Evolutionary conservation across 345 rosid genomes (phyloP).

Genomic region (Corchorus capsularis): DNA sequence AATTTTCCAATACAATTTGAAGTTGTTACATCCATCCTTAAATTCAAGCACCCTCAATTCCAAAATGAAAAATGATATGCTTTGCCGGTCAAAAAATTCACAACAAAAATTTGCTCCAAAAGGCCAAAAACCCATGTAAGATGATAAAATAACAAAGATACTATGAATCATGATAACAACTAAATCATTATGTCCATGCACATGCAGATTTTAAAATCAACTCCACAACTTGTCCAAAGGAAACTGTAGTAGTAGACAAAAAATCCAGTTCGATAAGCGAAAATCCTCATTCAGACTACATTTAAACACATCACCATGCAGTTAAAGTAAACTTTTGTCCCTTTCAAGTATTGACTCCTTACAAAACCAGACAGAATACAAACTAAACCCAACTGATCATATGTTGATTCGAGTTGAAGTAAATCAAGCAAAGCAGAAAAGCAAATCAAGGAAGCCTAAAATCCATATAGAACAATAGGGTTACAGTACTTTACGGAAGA

Average conservation of each 20-base stretch:
- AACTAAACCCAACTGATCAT: not conserved
- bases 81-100: not conserved
- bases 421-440: not conserved
- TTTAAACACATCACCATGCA: not conserved
- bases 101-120: not conserved
- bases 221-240: not conserved
- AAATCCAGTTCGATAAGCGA: not conserved
- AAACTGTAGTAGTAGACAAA: not conserved
- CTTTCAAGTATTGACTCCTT: not conserved
- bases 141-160: not conserved
- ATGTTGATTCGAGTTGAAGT: not conserved
- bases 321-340: not conserved
- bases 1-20: not conserved
- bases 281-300: not conserved
- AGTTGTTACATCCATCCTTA: not conserved
- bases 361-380: not conserved
- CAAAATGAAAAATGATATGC: not conserved
- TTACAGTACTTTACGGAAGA: not conserved
- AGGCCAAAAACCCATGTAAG: not conserved
- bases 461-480: not conserved
- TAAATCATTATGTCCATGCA: not conserved
- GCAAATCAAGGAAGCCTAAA: not conserved
- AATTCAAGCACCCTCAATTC: conserved; percentile 1
- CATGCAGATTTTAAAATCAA: conserved; percentile 11
- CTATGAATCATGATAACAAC: no score